These are phyloP conservation scores for Coniochaeta sp. DNA, from an alignment of 2,329 filamentous ascomycete species.

Conservation along the genomic window DNA sequence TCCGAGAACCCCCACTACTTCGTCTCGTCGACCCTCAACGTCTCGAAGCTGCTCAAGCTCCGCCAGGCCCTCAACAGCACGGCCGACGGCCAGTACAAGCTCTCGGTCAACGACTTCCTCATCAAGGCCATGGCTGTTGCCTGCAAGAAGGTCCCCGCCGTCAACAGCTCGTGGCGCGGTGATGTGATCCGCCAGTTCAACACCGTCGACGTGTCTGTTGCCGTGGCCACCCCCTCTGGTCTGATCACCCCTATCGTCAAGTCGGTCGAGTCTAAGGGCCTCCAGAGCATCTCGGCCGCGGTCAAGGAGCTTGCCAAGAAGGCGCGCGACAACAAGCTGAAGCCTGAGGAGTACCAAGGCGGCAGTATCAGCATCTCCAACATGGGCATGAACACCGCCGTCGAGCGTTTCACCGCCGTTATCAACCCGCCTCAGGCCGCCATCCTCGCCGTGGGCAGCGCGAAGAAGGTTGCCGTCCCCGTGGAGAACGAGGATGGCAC, in stretches of 20 bases:
- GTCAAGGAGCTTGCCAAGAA: constrained; percentile 97
- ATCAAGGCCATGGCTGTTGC: constrained; percentile 92
- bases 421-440: constrained; percentile 98
- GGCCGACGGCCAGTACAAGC: constrained; percentile 91
- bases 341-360: constrained; percentile 98
- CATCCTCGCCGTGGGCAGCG: constrained; percentile 91
- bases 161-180: constrained; percentile 92
- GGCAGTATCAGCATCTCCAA: constrained; percentile 99
- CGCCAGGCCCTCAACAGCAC: constrained; percentile 86
- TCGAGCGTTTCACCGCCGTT: constrained; percentile 95
- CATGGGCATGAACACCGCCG: constrained; percentile 98
- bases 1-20: constrained; percentile 98
- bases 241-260: constrained; percentile 98
- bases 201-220: constrained; percentile 89
- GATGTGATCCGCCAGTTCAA: constrained; percentile 90
- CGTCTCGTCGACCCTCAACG: constrained; percentile 84
- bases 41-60: constrained; percentile 92
- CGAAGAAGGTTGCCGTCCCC: constrained; percentile 89
- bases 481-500: constrained; percentile 78
- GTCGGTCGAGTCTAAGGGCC: constrained; percentile 77
- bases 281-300: constrained; percentile 77
- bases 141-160: constrained; percentile 86
- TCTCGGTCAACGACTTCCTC: constrained; percentile 99
- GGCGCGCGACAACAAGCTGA: constrained; percentile 93
- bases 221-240: constrained; percentile 84